phyloP scores from a whole-genome alignment of 2,329 filamentous ascomycete species.

The Geosmithia putterillii region DNA sequence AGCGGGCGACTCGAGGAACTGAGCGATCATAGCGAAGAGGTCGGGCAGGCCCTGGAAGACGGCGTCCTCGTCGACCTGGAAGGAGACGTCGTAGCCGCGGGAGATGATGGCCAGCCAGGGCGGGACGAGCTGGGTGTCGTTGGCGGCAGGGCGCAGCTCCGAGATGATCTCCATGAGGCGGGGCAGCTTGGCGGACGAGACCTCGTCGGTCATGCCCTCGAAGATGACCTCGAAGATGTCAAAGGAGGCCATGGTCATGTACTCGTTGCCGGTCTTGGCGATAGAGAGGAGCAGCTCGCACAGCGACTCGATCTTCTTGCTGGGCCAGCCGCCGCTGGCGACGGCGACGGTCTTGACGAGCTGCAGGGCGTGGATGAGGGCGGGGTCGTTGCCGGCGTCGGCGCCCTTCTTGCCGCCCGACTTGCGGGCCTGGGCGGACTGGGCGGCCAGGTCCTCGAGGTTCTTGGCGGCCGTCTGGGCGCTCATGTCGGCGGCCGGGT shows the following conservation, averaged over 20 bases:
- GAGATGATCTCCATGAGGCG: constrained; percentile 83
- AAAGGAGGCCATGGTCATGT: constrained; percentile 90
- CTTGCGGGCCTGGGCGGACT: constrained; percentile 51
- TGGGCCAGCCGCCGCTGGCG: constrained; percentile 89
- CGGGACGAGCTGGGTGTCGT: constrained; percentile 87
- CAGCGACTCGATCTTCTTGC: constrained; percentile 83
- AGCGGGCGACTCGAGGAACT: constrained; percentile 75
- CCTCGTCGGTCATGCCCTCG: constrained; percentile 75
- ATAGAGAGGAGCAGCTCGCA: constrained; percentile 85
- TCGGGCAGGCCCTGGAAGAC: constrained; percentile 85
- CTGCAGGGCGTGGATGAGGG: constrained; percentile 82
- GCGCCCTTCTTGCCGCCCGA: constrained; percentile 35
- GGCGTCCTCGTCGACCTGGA: constrained; percentile 77
- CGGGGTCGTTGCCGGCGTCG: constrained; percentile 58
- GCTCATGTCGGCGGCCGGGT: constrained; percentile 92
- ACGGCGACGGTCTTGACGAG: constrained; percentile 80
- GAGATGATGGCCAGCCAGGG: constrained; percentile 96
- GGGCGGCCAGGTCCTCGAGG: constrained; percentile 59
- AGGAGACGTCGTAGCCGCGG: constrained; percentile 84
- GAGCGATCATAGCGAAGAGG: constrained; percentile 66
- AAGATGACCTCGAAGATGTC: constrained; percentile 98
- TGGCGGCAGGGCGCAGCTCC: constrained; percentile 80
- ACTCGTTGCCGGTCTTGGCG: constrained; percentile 82
- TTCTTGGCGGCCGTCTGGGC: constrained; percentile 80
- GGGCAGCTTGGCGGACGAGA: constrained; percentile 80